Conservation (phyloP, 495 filamentous ascomycete genomes). For the Aspergillus sclerotioniger region DNA sequence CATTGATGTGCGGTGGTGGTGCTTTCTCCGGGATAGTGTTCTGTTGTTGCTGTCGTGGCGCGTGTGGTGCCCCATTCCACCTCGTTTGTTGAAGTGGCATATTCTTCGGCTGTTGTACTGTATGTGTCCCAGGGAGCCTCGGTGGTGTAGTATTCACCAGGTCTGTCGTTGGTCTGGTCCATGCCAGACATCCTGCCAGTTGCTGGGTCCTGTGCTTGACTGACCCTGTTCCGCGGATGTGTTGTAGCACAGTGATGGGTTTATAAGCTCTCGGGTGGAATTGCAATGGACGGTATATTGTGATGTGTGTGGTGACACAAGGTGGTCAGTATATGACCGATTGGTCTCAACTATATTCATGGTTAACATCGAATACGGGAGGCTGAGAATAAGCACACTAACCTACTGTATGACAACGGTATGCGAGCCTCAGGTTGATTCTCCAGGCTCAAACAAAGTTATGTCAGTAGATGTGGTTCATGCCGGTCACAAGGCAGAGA, state of each 20-base stretch:
- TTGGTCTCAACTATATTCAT: background rate
- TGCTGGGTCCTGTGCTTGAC: background rate
- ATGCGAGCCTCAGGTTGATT: background rate
- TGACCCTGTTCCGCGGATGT: background rate
- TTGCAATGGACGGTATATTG: background rate
- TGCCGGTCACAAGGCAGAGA: constrained; percentile 15
- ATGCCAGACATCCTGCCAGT: background rate
- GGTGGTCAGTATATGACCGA: background rate
- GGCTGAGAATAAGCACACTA: background rate
- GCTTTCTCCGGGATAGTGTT: background rate
- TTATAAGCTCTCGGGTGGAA: background rate
- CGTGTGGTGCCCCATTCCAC: background rate
- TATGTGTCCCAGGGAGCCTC: background rate
- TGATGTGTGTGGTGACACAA: background rate
- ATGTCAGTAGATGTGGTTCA: background rate
- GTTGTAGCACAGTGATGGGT: background rate
- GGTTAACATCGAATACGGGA: background rate
- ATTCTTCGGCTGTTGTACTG: background rate
- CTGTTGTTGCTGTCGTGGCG: background rate
- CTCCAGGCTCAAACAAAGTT: too few species aligned
- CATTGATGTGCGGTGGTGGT: background rate
- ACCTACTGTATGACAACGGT: background rate
- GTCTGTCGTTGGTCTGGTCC: background rate
- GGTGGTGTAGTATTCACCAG: background rate
- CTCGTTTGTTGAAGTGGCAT: background rate